phyloP scores from a whole-genome alignment of 108 stramenopile species.

The Fistulifera solaris region DNA sequence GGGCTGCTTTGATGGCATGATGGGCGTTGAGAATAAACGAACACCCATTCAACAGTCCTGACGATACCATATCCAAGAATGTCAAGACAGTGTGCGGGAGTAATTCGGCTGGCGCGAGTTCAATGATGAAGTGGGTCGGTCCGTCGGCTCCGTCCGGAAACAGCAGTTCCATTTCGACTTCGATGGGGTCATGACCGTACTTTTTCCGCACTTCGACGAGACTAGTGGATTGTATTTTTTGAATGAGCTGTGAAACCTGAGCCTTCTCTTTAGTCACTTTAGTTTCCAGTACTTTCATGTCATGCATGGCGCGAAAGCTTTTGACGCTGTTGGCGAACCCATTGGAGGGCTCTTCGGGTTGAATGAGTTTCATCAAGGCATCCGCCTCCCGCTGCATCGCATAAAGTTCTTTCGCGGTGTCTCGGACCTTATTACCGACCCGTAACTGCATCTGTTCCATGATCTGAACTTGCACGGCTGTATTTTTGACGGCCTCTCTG shows the following conservation, averaged over 20 bases:
- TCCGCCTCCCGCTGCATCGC: too few relatives aligned
- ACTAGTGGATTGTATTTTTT: too few relatives aligned
- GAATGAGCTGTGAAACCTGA: too few relatives aligned
- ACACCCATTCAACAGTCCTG: conserved; percentile 33
- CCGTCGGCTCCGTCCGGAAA: conserved; percentile 24
- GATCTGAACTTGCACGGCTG: too few relatives aligned
- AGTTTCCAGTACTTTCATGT: too few relatives aligned
- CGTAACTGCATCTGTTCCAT: too few relatives aligned
- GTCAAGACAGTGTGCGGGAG: conserved; percentile 72
- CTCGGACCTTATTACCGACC: background rate
- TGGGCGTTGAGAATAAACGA: conserved; percentile 44
- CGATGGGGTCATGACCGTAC: conserved; percentile 49
- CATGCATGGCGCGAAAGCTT: too few relatives aligned
- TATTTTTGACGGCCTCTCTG: too few relatives aligned
- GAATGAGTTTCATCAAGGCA: too few relatives aligned
- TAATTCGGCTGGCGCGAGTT: conserved; percentile 48
- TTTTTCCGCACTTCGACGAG: conserved; percentile 4
- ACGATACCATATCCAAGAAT: conserved; percentile 54
- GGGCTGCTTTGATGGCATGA: conserved; percentile 50
- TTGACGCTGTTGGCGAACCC: too few relatives aligned
- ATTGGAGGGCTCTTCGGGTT: too few relatives aligned
- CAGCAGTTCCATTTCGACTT: conserved; percentile 57
- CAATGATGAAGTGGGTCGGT: conserved; percentile 42
- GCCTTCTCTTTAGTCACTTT: too few relatives aligned
- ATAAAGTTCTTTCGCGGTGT: background rate